A percentile compares a stretch with the other conserved stretches of the same genome.
These are phyloP conservation scores for Xylaria telfairii DNA, from an alignment of 495 filamentous ascomycete genomes.

Conservation along the genomic window DNA sequence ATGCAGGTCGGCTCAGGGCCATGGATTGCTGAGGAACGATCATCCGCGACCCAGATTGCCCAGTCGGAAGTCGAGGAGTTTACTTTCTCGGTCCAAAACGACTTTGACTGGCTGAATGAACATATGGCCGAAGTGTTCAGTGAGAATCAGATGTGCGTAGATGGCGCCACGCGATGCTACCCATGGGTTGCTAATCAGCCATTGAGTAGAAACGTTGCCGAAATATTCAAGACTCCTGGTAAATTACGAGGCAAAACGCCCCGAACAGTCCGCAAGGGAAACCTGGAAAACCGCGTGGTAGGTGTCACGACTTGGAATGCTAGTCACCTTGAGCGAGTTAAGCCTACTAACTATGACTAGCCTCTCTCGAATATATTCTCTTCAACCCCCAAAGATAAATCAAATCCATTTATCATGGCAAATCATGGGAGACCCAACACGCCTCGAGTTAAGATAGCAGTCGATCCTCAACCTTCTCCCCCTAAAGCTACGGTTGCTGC, in stretches of 20 bases:
- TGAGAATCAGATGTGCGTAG: constrained; percentile 77
- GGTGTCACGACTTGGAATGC: constrained; percentile 33
- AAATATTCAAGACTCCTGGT: constrained; percentile 95
- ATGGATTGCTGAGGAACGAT: constrained; percentile 61
- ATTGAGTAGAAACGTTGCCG: constrained; percentile 73
- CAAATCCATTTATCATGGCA: constrained; percentile 52
- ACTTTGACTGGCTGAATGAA: constrained; percentile 95
- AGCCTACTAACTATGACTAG: constrained; percentile 54
- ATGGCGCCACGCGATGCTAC: background rate
- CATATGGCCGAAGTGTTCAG: constrained; percentile 95
- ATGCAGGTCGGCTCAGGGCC: constrained; percentile 60
- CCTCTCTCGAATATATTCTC: constrained; percentile 83
- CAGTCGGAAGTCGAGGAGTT: constrained; percentile 82
- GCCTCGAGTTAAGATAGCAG: constrained; percentile 48
- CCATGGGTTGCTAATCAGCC: constrained; percentile 44
- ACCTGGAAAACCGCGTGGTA: constrained; percentile 73
- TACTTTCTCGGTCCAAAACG: constrained; percentile 84
- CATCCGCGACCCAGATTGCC: constrained; percentile 55
- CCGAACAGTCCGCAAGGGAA: constrained; percentile 73
- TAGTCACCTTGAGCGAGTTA: constrained; percentile 17
- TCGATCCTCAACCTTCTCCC: constrained; percentile 36
- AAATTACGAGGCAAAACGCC: constrained; percentile 95
- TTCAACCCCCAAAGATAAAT: constrained; percentile 51
- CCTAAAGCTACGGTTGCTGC: constrained; percentile 19
- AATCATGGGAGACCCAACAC: constrained; percentile 42